A percentile compares a stretch with the other conserved stretches of the same genome.
Conservation (phyloP, 208 protist species). For the Acanthamoeba triangularis region DNA sequence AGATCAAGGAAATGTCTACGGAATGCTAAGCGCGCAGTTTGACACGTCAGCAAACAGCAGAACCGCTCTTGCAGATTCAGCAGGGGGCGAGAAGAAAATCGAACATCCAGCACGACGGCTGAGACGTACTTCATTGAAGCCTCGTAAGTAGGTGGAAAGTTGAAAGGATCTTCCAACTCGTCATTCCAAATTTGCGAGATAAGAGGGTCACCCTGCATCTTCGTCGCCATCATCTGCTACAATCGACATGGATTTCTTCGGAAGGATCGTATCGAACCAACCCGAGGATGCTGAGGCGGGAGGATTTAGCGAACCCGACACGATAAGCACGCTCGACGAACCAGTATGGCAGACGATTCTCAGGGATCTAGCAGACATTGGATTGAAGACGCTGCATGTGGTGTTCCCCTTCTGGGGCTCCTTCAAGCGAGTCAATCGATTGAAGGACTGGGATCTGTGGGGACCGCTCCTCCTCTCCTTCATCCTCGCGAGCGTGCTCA, state of each 20-base stretch:
- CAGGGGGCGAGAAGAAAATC: too few relatives aligned
- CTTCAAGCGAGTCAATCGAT: not conserved
- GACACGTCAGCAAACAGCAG: too few relatives aligned
- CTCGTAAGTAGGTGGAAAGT: too few relatives aligned
- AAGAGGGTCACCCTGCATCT: not conserved
- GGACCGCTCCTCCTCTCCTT: constrained; percentile 95
- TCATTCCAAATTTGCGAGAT: too few relatives aligned
- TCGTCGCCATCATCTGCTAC: not conserved
- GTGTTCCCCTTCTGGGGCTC: constrained; percentile 69
- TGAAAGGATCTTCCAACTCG: too few relatives aligned
- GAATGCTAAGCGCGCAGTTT: too few relatives aligned
- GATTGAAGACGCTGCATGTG: not conserved
- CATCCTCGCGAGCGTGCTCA: constrained; percentile 87
- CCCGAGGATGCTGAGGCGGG: not conserved
- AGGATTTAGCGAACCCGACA: not conserved
- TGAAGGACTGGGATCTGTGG: constrained; percentile 93
- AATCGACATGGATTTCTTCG: constrained; percentile 19
- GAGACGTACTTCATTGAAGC: too few relatives aligned
- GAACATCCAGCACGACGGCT: too few relatives aligned
- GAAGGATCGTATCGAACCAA: constrained; percentile 13
- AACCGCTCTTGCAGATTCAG: too few relatives aligned
- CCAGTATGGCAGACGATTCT: constrained; percentile 77
- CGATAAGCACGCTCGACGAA: constrained; percentile 82
- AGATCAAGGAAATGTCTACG: too few relatives aligned
- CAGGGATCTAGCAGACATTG: not conserved